Conservation (phyloP, 2,329 filamentous ascomycete species). For the Pyricularia sp. region DNA sequence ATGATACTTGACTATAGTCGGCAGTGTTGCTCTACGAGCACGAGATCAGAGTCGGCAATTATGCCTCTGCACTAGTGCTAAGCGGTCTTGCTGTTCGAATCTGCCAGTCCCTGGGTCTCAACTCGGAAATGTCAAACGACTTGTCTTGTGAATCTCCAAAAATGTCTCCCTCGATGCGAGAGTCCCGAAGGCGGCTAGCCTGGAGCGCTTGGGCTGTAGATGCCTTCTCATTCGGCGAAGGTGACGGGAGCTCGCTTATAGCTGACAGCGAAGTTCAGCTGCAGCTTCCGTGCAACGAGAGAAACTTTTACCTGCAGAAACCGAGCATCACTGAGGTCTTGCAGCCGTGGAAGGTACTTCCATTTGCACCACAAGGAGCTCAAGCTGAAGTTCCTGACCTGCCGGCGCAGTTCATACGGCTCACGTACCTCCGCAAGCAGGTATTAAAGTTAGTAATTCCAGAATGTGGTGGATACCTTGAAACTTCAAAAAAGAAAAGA, state of each 20-base stretch:
- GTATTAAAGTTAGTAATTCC: slow-evolving; percentile 6
- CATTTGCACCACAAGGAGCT: slow-evolving; percentile 4
- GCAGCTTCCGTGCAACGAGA: slow-evolving; percentile 14
- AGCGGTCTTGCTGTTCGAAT: slow-evolving; percentile 23
- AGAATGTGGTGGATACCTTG: not conserved
- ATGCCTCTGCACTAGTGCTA: slow-evolving; percentile 9
- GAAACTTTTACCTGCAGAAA: slow-evolving; percentile 7
- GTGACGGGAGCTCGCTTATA: slow-evolving; percentile 7
- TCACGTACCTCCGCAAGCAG: slow-evolving; percentile 6
- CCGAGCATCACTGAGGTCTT: slow-evolving; percentile 8
- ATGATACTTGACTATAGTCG: slow-evolving; percentile 1
- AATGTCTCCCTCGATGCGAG: slow-evolving; percentile 5
- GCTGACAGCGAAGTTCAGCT: slow-evolving; percentile 8
- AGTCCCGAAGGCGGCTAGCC: slow-evolving; percentile 8
- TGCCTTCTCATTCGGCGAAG: slow-evolving; percentile 8
- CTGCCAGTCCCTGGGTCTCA: slow-evolving; percentile 31
- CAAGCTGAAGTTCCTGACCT: slow-evolving; percentile 4
- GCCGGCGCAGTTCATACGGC: slow-evolving; percentile 8
- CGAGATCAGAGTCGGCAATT: slow-evolving; percentile 7
- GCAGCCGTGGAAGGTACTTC: slow-evolving; percentile 5
- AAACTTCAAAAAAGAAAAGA: not conserved
- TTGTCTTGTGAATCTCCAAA: slow-evolving; percentile 1
- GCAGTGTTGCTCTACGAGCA: slow-evolving; percentile 9
- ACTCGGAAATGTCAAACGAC: slow-evolving; percentile 14
- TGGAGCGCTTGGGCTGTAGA: slow-evolving; percentile 10